phyloP scores from a whole-genome alignment of 345 rosid species.

The Eucalyptus marginata region DNA sequence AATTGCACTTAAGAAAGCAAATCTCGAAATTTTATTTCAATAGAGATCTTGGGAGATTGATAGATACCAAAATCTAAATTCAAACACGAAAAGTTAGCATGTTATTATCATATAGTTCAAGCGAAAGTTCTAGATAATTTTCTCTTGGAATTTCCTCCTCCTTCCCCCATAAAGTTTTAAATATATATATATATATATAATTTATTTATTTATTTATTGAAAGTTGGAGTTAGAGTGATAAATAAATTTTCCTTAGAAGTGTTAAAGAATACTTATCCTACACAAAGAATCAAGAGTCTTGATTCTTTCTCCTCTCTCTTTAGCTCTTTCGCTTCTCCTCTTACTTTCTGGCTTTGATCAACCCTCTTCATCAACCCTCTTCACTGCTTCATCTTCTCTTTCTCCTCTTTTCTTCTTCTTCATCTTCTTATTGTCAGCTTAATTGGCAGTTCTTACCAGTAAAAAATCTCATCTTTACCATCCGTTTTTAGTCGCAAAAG shows the following conservation, averaged over 20 bases:
- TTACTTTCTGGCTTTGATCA: not conserved
- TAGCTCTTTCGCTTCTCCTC: not conserved
- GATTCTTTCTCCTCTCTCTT: not conserved
- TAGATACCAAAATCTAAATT: not conserved
- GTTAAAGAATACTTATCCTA: not conserved
- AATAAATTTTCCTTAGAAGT: not conserved
- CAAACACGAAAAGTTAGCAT: not conserved
- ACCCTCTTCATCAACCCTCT: not conserved
- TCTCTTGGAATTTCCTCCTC: not conserved
- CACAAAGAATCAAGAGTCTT: not conserved
- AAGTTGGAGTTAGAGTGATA: not conserved
- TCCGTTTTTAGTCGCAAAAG: rapidly evolving
- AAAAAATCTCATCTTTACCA: not conserved
- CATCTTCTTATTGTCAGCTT: not conserved
- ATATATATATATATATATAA: too few relatives aligned
- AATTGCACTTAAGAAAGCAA: not conserved
- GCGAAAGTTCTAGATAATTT: not conserved
- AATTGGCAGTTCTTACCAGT: not conserved
- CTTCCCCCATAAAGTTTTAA: not conserved
- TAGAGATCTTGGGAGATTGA: not conserved
- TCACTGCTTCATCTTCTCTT: not conserved
- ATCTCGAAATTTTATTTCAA: not conserved
- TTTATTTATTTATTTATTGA: too few relatives aligned
- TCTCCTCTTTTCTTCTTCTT: not conserved
- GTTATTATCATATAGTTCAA: not conserved